Evolutionary conservation across 768 basidiomycete species (phyloP), one percentile per base, ranked within the genome.

Genomic region (Suillus alpinus): DNA sequence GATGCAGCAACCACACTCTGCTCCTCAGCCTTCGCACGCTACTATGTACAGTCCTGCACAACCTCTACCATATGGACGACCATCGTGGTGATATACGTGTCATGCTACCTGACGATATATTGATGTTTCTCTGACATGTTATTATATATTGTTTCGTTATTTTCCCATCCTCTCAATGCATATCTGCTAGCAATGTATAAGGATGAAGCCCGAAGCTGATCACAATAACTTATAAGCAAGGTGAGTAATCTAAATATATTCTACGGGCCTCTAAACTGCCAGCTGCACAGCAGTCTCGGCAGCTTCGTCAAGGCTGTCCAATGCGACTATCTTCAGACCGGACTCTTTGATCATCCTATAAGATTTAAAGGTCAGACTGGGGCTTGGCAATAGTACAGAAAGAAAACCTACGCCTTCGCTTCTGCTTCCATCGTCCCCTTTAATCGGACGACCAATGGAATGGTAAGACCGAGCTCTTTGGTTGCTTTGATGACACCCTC

Each of bases 401-500:
- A 56, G 59, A 40, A 55, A 10, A 82, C 91, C 66, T 75, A 97
- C 95, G 88, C 80, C 78, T 98, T 98, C 3, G 97, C 96, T 75
- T 98, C 96, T 39, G 78, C 79, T 75, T 98, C 96, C 77, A 95
- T 99, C 20, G 95, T 99, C 56, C 97, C 97, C 77, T 99, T 97
- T 65, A 99, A 80, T 64, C 97, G 84, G 43, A 99, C 97, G 63
- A 99, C 85, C 52, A 99, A 75, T 51, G 97, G 97, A 61, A 98
- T 89, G 8, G 75, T 83, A 60, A 99, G 76, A 46, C 85, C 77
- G 46, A 99, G 83, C 72, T 98, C 97, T 75, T 92, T 92, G 32
- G 95, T 94, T 23, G 97, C 97, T 67, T 93, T 94, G 78, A 99
- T 99, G 71, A 98, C 96, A 76, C 97, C 97, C 75, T 96, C 94